Evolutionary conservation across 2,329 filamentous ascomycete species (phyloP), one percentile per base, ranked within the genome.

Genomic region (Emmonsiellopsis sp.): DNA sequence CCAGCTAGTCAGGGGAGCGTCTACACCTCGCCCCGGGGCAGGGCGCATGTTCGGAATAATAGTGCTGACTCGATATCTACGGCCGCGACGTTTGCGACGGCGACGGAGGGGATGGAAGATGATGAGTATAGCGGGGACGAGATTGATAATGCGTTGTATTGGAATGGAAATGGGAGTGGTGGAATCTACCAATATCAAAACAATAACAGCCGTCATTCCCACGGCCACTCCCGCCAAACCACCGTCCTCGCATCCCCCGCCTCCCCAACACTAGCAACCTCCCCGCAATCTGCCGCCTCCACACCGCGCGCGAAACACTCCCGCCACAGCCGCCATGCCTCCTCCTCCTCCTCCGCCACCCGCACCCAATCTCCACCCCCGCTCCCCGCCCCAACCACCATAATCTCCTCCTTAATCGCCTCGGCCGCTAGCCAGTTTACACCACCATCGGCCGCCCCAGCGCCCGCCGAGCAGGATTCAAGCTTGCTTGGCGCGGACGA

Each of bases 1-100:
- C 68, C 70, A 5, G 17, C 56, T 51, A 60, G 60, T 21, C 48
- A 49, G 37, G 34, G 55, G 50, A 13, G 42, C 47, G 11, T 47
- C 46, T 53, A 51, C 36, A 39, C 52, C 14, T 49, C 56, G 14
- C 55, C 63, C 27, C 56, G 5, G 60, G 60, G 33, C 43, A 49
- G 49, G 7, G 53, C 58, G 6, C 73, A 80, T 58, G 67, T 71
- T 13, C 76, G 83, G 50, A 77, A 75, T 17, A 71, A 76, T 39
- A 85, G 82, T 56, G 68, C 69, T n/a, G 78, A 81, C 55, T 85
- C 82, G 0, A 65, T 81, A 8, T 84, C 81, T 9, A 84, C 81
- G 1, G 67, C 79, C 8, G 79, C 78, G 17, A 80, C 80, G 0
- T 86, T 85, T 63, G 81, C 80, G 2, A 86, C 83, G 2, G 83